Base-by-base conservation (phyloP, 108 stramenopile species). In the Cyclotella choctawhatcheeana region DNA sequence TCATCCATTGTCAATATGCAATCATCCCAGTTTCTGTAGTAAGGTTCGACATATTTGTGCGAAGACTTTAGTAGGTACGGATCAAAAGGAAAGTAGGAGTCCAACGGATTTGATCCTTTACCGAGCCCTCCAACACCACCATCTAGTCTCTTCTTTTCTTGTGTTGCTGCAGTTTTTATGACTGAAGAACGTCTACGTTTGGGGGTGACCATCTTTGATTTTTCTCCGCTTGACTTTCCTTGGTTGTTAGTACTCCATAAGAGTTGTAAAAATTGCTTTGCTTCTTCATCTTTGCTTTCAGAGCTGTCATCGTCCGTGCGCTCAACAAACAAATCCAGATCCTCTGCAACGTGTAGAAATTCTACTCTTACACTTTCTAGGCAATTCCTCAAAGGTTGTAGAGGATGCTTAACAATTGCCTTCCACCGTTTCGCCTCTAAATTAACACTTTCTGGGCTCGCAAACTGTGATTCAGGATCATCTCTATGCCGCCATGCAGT, bases 31-130 rank as follows among this genome's bases (percentile, higher is more conserved):
- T 90, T 76, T 48, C 86, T 80, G 69, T 97, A 98, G 52, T 84
- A 86, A 10, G 91, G 86, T 47, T 92, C 95, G 14, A 99, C 82
- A 69, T 72, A 85, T 3, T 31, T 72, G 67, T 94, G 86, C 5
- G 96, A 94, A 51, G 82, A 81, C 50, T 90, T 75, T 30, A 99
- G 75, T 21, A 99, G 73, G 65, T 92, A 96, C 8, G 98, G 98
- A 79, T 99, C 98, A 71, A 99, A 99, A 5, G 98, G 98, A 67
- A 99, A 99, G 63, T 96, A 99, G 0, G 96, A 95, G 50, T 96
- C 92, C 33, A 99, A 70, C 8, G 98, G 97, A 84, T 99, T 98
- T 10, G 82, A 90, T 63, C 96, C 97, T 27, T 81, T 70, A 12
- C 95, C 96, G 27, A 97, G 58, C 53, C 92, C 95, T 33, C 95